Base-by-base conservation (phyloP, 2,329 filamentous ascomycete species). In the Neofusicoccum umdonicola region DNA sequence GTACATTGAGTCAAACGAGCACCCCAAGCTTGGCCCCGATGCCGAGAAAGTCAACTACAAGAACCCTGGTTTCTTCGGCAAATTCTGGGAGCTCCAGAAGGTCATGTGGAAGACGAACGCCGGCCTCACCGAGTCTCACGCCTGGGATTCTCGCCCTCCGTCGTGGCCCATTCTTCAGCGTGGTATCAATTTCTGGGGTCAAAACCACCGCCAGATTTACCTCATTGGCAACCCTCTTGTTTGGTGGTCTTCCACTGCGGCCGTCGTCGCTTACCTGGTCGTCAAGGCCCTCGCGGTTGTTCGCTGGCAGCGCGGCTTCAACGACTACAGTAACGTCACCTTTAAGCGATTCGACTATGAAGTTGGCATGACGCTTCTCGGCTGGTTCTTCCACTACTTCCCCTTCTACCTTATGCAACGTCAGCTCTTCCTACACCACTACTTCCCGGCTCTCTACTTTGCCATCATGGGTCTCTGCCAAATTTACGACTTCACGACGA, bases 81-180 rank as follows among this genome's bases (percentile, higher is more conserved):
- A 99, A 78, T 99, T 99, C 82, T 93, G 90, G 87, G 95, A 99
- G 80, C 85, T 99, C 50, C 93, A 99, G 76, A 89, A 91, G 78
- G 95, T 99, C 68, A 99, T 99, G 95, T 99, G 95, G 95, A 93
- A 86, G 72, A 99, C 95, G 41, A 99, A 99, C 75, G 95, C 95
- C 37, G 95, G 95, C 48, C 87, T 99, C 56, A 92, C 95, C 31
- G 95, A 99, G 73, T 97, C 93, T 17, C 95, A 99, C 75, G 92
- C 93, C 61, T 99, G 96, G 95, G 95, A 99, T 77, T 98, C 95
- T 52, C 91, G 95, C 51, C 95, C 95, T 37, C 87, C 88, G 39
- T 94, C 93, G 6, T 99, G 95, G 95, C 95, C 95, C 22, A 86
- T 96, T 65, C 87, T 99, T 61, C 87, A 87, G 70, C 92, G 95